Percentiles rank a stretch among this genome's conserved stretches.
Evolutionary conservation across 164 flowering plant species (phyloP).

Genomic region (Vitis rotundifolia): DNA sequence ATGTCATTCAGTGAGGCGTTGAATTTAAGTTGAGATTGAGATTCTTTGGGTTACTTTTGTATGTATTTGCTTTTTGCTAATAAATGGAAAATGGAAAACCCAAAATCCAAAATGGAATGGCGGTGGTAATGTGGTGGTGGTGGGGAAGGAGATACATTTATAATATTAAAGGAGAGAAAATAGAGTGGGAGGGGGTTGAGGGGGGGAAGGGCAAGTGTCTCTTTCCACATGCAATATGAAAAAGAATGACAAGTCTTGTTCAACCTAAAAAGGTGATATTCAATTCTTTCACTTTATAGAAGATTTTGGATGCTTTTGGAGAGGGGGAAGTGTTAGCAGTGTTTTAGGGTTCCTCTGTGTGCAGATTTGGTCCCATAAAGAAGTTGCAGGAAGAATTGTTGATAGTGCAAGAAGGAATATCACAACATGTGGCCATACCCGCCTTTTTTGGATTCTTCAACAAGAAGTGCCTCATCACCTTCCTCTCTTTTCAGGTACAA

Average conservation of each 20-base stretch:
- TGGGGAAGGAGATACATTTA: too few relatives aligned
- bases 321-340: constrained; percentile 6
- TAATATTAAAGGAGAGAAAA: neutral
- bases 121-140: too few relatives aligned
- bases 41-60: too few relatives aligned
- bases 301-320: constrained; percentile 51
- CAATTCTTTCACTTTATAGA: constrained; percentile 52
- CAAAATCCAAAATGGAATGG: too few relatives aligned
- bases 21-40: too few relatives aligned
- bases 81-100: too few relatives aligned
- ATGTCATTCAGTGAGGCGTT: too few relatives aligned
- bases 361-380: constrained; percentile 70
- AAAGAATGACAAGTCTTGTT: constrained; percentile 40
- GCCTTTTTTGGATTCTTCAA: constrained; percentile 47
- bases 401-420: constrained; percentile 60
- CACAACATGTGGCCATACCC: constrained; percentile 44
- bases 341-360: constrained; percentile 19
- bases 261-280: constrained; percentile 68
- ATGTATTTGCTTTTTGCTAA: too few relatives aligned
- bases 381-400: constrained; percentile 62
- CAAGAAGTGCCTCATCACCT: neutral
- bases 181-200: neutral
- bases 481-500: constrained; percentile 10
- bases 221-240: constrained; percentile 51
- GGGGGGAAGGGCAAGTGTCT: constrained; percentile 18